Evolutionary conservation across 2,329 filamentous ascomycete genomes (phyloP).

Genomic region (Aspergillus thermomutatus): DNA sequence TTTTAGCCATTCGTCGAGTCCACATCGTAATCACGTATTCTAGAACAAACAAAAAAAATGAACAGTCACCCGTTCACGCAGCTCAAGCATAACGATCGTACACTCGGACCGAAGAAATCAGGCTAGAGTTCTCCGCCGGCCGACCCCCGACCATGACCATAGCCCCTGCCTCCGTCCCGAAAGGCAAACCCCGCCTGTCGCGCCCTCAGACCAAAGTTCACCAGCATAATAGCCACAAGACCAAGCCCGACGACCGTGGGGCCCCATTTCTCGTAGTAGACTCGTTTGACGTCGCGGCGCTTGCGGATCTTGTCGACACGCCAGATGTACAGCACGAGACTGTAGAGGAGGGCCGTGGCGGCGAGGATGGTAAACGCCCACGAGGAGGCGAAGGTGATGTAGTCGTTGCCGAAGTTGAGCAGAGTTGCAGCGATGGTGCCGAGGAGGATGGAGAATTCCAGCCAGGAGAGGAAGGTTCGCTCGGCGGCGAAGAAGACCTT

Average conservation of each 20-base stretch:
- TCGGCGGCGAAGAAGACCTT: constrained; percentile 98
- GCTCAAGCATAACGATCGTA: not conserved
- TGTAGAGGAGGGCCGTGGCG: constrained; percentile 74
- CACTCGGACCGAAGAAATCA: not conserved
- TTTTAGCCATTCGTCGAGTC: not conserved
- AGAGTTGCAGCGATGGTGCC: constrained; percentile 81
- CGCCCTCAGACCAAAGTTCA: constrained; percentile 81
- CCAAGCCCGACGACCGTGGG: constrained; percentile 72
- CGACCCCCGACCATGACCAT: not conserved
- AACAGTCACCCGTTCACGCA: not conserved
- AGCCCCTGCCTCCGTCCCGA: constrained; percentile 3
- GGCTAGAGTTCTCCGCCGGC: constrained; percentile 10
- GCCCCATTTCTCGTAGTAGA: constrained; percentile 85
- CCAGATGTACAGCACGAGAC: constrained; percentile 80
- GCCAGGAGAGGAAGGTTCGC: constrained; percentile 92
- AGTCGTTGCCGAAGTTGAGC: constrained; percentile 69
- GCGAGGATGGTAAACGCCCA: constrained; percentile 81
- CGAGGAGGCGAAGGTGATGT: constrained; percentile 64
- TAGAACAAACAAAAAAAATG: not conserved
- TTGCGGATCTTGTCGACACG: constrained; percentile 80
- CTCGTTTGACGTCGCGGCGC: constrained; percentile 68
- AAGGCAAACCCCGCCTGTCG: constrained; percentile 44
- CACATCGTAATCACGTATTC: not conserved
- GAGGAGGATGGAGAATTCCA: constrained; percentile 95
- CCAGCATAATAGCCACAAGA: constrained; percentile 67